Evolutionary conservation across 495 filamentous ascomycete species (phyloP), one percentile per base, ranked within the genome.

Genomic region (Schizothecium vesticola): DNA sequence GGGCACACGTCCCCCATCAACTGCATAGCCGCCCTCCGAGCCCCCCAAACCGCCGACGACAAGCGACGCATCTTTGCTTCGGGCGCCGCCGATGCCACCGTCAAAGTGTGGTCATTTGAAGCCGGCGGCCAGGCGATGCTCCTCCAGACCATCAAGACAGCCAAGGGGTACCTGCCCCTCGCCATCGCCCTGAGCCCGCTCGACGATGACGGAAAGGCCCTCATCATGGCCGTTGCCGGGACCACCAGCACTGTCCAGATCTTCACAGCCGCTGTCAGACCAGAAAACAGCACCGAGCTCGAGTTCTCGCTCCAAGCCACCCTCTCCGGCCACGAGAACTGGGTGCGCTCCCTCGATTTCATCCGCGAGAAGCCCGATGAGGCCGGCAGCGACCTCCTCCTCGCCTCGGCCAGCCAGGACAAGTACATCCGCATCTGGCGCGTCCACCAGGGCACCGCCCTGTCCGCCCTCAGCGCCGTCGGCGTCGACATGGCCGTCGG

Each of bases 341-440:
- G 95, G 95, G 87, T 99, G 24, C 86, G 93, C 21, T 91, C 91
- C 24, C 82, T 98, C 11, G 87, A 89, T 33, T 95, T 99, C 69
- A 86, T 87, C 16, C 75, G 75, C 70, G 91, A 96, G 72, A 86
- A 78, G 55, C 78, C 77, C 22, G 76, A 78, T 12, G 59, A 69
- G 16, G 8, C 19, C 1, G 77, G 76, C 3, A 85, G 84, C 57
- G 93, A 97, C 77, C 75, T 98, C 19, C 78, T 98, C 60, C 82
- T 99, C 13, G 93, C 96, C 2, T 97, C 94, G 25, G 93, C 94
- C 8, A 97, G 93, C 74, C 95, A 99, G 79, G 95, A 99, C 73
- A 97, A 94, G 78, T 99, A 97, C 72, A 90, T 98, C 75, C 90
- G 95, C 56, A 83, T 99, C 24, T 99, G 95, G 96, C 87, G 93